Base-by-base conservation (phyloP, 345 rosid species). In the Streptanthus diversifolius region DNA sequence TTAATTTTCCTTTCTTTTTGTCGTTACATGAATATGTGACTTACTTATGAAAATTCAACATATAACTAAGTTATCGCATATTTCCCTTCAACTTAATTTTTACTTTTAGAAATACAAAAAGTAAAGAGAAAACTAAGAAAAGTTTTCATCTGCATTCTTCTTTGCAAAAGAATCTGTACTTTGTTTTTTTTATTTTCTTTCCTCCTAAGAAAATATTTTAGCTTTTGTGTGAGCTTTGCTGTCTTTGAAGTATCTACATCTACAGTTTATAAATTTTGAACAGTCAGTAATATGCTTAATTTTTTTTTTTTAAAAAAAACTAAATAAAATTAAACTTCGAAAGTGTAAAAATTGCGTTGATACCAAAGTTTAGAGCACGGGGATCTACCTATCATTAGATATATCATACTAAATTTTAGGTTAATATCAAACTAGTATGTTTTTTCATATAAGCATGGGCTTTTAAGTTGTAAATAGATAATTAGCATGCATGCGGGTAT, bases 171-270 rank as follows among this genome's bases (percentile, higher is more conserved):
- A 55, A 12, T 17, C 0, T 33, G 65, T 56, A 33, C 41, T 65
- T 32, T 47, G 2, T 15, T 27, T 62, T 30, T 52, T 41, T 54
- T 30, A 19, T 33, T 67, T 45, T 57, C 35, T 36, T 57, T 66
- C 77, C 27, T 48, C 13, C 58, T 57, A 66, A 58, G 72, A 58
- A 57, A 74, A n/a, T n/a, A n/a, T 48, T 48, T 4, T 47, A 47
- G 14, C 3, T 19, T 48, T 18, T 47, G 0, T 49, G 32, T 71
- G 29, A 8, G 30, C 51, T 54, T 51, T n/a, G 53, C 27, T 18
- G 8, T 15, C 4, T 43, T 43, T 33, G 43, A 19, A 30, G 13
- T 24, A 22, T 22, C 17, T 24, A 24, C 13, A 59, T 37, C 18
- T 19, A 36, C 41, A 2, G 40, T 59, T 7, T 18, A 3, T 21